A percentile compares a stretch with the other conserved stretches of the same genome.
These are phyloP conservation scores for Globisporangium takayamanum DNA, from an alignment of 352 stramenopile genomes.

Conservation along the genomic window DNA sequence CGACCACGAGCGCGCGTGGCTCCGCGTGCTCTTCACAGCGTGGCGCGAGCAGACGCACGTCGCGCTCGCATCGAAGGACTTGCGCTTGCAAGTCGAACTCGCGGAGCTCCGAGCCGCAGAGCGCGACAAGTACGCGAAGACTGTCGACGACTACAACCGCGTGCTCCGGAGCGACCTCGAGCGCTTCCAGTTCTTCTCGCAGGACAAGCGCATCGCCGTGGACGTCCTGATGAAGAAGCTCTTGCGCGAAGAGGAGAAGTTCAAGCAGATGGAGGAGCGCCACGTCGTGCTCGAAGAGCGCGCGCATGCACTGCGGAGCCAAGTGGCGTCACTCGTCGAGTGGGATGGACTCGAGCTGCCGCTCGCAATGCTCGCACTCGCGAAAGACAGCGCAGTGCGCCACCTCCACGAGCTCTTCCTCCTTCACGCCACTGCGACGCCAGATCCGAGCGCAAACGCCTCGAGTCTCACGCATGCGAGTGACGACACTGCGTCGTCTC, in stretches of 20 bases:
- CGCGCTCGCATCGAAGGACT: slow-evolving; percentile 28
- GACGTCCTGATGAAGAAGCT: slow-evolving; percentile 76
- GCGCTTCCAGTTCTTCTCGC: slow-evolving; percentile 71
- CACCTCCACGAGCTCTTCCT: slow-evolving; percentile 52
- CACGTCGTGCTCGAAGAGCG: slow-evolving; percentile 49
- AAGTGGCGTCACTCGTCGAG: slow-evolving; percentile 46
- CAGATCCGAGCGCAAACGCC: neutral
- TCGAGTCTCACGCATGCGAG: neutral
- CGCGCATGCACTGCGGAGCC: slow-evolving; percentile 29
- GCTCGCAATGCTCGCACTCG: slow-evolving; percentile 38
- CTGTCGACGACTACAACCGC: slow-evolving; percentile 64
- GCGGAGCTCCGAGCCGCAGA: slow-evolving; percentile 49
- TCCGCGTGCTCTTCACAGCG: slow-evolving; percentile 31
- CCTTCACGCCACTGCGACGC: slow-evolving; percentile 22
- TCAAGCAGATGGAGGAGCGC: slow-evolving; percentile 52
- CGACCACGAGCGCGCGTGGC: slow-evolving; percentile 33
- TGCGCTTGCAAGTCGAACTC: slow-evolving; percentile 45
- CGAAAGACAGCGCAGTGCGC: slow-evolving; percentile 40
- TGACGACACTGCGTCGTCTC: slow-evolving; percentile 10
- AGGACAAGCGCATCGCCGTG: slow-evolving; percentile 69
- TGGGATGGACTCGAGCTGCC: slow-evolving; percentile 41
- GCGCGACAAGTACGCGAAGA: slow-evolving; percentile 55
- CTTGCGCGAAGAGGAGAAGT: slow-evolving; percentile 57
- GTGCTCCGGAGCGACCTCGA: slow-evolving; percentile 68
- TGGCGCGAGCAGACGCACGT: slow-evolving; percentile 40